These are phyloP conservation scores for Colletotrichum euphorbiae DNA, from an alignment of 2,329 filamentous ascomycete species.

Conservation along the genomic window DNA sequence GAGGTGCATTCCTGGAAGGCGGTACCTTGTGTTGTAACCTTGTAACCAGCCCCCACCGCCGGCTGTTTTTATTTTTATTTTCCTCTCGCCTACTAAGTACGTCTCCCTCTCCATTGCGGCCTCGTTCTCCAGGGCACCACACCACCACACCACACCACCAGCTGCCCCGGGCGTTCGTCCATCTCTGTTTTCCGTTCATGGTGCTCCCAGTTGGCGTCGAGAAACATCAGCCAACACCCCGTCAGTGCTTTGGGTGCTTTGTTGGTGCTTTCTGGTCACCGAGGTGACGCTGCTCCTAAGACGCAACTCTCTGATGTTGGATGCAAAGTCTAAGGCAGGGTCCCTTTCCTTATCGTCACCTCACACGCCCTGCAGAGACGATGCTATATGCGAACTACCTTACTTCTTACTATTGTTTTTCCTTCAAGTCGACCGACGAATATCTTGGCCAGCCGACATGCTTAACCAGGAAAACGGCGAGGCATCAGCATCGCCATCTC, in stretches of 20 bases:
- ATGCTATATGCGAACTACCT: background rate
- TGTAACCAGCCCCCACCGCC: conserved; percentile 20
- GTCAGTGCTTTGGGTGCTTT: conserved; percentile 14
- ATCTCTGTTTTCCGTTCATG: conserved; percentile 8
- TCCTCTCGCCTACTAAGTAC: too few species aligned
- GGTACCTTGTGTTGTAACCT: background rate
- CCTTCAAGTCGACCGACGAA: background rate
- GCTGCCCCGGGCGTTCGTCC: conserved; percentile 24
- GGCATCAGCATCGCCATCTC: conserved; percentile 7
- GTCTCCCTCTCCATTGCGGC: background rate
- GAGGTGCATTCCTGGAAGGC: conserved; percentile 15
- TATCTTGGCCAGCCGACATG: conserved; percentile 7
- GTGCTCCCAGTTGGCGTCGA: conserved; percentile 25
- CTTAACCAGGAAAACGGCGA: conserved; percentile 7
- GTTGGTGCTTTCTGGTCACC: conserved; percentile 23
- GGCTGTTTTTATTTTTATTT: background rate
- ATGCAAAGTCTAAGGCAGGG: conserved; percentile 23
- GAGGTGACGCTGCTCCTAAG: conserved; percentile 33
- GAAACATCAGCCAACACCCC: conserved; percentile 9
- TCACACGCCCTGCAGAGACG: background rate
- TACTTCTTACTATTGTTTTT: conserved; percentile 8
- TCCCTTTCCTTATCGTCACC: conserved; percentile 11
- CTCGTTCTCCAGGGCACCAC: background rate
- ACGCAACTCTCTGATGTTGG: conserved; percentile 36
- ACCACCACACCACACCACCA: background rate